Evolutionary conservation across 495 filamentous ascomycete genomes (phyloP).

Genomic region (Aspergillus haitiensis): DNA sequence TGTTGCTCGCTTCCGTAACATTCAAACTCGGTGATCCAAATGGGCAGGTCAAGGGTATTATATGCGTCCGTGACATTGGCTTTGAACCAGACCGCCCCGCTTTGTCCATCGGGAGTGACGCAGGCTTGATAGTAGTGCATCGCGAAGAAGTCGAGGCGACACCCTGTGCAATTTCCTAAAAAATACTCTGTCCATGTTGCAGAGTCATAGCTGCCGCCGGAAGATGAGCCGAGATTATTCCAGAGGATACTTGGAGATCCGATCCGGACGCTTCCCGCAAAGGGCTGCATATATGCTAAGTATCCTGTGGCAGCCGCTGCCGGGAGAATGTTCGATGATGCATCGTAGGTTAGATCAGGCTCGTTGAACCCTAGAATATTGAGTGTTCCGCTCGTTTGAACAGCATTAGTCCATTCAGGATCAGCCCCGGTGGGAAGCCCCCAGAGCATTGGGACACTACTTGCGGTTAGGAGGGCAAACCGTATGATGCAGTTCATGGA

Average conservation of each 20-base stretch:
- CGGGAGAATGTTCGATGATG: constrained; percentile 54
- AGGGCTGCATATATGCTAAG: constrained; percentile 60
- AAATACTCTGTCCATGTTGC: constrained; percentile 56
- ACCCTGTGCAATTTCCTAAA: constrained; percentile 53
- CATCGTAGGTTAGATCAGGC: constrained; percentile 59
- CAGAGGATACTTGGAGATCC: constrained; percentile 68
- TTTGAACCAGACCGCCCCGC: constrained; percentile 43
- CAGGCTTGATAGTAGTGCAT: constrained; percentile 58
- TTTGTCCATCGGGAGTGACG: constrained; percentile 29
- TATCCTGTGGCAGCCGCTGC: constrained; percentile 53
- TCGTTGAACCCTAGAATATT: constrained; percentile 72
- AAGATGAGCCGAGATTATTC: constrained; percentile 35
- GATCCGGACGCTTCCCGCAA: constrained; percentile 52
- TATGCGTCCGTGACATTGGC: constrained; percentile 40
- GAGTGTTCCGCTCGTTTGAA: constrained; percentile 31
- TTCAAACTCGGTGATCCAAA: constrained; percentile 73
- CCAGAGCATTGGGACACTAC: constrained; percentile 66
- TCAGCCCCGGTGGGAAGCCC: constrained; percentile 46
- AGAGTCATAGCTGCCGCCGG: constrained; percentile 40
- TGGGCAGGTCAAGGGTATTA: constrained; percentile 43
- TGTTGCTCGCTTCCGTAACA: constrained; percentile 44
- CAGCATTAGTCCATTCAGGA: constrained; percentile 52
- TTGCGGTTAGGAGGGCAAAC: too few relatives aligned
- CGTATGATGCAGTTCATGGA: too few relatives aligned
- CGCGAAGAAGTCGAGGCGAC: constrained; percentile 58